Evolutionary conservation across 768 basidiomycete species (phyloP), one percentile per base, ranked within the genome.

Genomic region (Mycena belliarum): DNA sequence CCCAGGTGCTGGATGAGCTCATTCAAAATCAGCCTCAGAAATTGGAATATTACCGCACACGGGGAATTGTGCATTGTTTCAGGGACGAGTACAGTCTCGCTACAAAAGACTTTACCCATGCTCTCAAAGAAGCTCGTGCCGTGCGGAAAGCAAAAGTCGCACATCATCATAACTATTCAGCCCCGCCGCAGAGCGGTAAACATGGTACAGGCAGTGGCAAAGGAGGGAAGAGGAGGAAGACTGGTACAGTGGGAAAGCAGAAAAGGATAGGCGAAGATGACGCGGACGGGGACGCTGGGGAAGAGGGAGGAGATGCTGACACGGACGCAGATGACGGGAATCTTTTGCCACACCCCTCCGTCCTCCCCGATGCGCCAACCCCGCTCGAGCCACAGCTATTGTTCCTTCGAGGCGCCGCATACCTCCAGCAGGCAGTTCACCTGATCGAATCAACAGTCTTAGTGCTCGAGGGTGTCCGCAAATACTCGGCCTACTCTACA

Each of bases 11-110:
- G 46, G 91, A 95, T 63, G 85, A 87, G 59, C 82, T 95, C 53
- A 93, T 95, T 57, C 79, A 82, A 1, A 72, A 76, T 18, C 73
- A 87, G 59, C 93, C 93, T 0, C 86, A 93, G 57, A 82, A 84
- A 20, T 81, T 95, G 32, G 91, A 95, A 71, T 93, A 89, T 70
- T 89, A 84, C 67, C 85, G 93, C 44, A 94, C 93, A 1, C 85
- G 92, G n/a, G 93, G 93, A 10, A 90, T 95, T 55, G 91, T 95
- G 14, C 89, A 89, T 64, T 89, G 87, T 68, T 95, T 94, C 77
- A 83, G 90, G 46, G 92, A 95, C 59, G 91, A 94, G 68, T 94
- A 87, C 64, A 57, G 75, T 3, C 76, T 80, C 29, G 93, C 93
- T 1, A 83, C 81, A 26, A 88, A 85, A 66, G 92, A 93, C 69